Percentiles rank a stretch among this genome's conserved stretches.
Evolutionary conservation across 2,329 filamentous ascomycete genomes (phyloP).

Genomic region (Aureobasidium lini): DNA sequence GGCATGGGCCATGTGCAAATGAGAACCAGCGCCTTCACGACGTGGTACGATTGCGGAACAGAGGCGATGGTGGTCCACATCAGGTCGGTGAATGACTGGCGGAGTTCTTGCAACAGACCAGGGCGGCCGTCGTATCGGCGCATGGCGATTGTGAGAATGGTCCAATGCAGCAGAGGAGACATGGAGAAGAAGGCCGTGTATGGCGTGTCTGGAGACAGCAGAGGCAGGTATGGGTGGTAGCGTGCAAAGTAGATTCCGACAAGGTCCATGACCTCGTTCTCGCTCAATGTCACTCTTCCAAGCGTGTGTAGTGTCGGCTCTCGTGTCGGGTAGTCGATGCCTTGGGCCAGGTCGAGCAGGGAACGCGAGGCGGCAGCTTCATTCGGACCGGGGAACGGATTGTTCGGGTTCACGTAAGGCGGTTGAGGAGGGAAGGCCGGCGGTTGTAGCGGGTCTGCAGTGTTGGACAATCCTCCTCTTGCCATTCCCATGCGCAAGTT

Average conservation of each 20-base stretch:
- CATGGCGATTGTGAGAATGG: slow-evolving; percentile 67
- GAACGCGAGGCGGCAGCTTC: slow-evolving; percentile 32
- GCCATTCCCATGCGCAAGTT: slow-evolving; percentile 12
- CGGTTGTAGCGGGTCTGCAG: neutral
- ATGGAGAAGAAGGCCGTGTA: slow-evolving; percentile 61
- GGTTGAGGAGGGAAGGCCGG: neutral
- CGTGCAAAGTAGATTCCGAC: slow-evolving; percentile 68
- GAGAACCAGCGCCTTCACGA: slow-evolving; percentile 73
- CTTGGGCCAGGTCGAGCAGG: slow-evolving; percentile 32
- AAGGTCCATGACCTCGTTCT: slow-evolving; percentile 44
- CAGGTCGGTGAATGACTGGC: slow-evolving; percentile 58
- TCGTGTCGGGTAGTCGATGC: slow-evolving; percentile 43
- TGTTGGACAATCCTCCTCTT: slow-evolving; percentile 11
- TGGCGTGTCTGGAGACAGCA: slow-evolving; percentile 60
- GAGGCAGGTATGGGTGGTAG: slow-evolving; percentile 72
- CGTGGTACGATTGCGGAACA: slow-evolving; percentile 70
- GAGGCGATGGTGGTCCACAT: slow-evolving; percentile 72
- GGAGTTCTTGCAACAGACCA: slow-evolving; percentile 58
- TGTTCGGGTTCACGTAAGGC: slow-evolving; percentile 13
- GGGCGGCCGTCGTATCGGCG: slow-evolving; percentile 60
- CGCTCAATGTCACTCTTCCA: slow-evolving; percentile 39
- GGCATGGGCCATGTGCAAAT: slow-evolving; percentile 77
- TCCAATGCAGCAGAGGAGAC: slow-evolving; percentile 79
- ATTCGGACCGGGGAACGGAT: slow-evolving; percentile 27
- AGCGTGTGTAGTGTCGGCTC: slow-evolving; percentile 52